These are phyloP conservation scores for Dioscorea zingiberensis DNA, from an alignment of 106 monocot species.

Conservation along the genomic window DNA sequence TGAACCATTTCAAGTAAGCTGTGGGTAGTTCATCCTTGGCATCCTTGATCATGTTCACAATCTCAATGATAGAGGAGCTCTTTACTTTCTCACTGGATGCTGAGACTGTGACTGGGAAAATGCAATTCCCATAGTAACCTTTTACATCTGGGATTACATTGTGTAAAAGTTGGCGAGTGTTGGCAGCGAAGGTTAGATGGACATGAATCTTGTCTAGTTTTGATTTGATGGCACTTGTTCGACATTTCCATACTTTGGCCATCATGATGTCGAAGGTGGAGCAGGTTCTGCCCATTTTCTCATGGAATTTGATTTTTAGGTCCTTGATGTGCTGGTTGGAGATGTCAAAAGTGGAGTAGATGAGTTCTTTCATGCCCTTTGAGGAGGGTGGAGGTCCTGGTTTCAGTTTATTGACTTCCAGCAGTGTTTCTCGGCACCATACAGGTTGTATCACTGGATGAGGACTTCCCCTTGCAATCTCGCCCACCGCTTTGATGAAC, in stretches of 20 bases:
- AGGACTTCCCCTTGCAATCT: not conserved
- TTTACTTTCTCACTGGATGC: slow-evolving; percentile 5
- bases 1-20: slow-evolving; percentile 4
- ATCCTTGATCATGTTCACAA: slow-evolving; percentile 22
- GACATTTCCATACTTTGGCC: not conserved
- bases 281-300: not conserved
- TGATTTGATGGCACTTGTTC: not conserved
- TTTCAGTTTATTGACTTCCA: not conserved
- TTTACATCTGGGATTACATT: not conserved
- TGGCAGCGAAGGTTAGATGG: slow-evolving; percentile 20
- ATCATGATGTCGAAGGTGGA: not conserved
- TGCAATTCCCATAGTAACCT: slow-evolving; percentile 34
- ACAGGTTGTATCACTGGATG: not conserved
- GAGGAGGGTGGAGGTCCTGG: not conserved
- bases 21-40: slow-evolving; percentile 19
- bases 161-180: slow-evolving; percentile 23
- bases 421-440: not conserved
- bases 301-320: not conserved
- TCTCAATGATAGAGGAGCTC: not conserved
- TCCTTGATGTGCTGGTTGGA: not conserved
- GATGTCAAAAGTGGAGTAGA: not conserved
- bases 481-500: not conserved
- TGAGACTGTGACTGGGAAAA: slow-evolving; percentile 12
- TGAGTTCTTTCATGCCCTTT: not conserved
- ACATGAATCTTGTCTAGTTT: not conserved